phyloP scores from a whole-genome alignment of 2,329 filamentous ascomycete genomes.

The Alternaria incomplexa region DNA sequence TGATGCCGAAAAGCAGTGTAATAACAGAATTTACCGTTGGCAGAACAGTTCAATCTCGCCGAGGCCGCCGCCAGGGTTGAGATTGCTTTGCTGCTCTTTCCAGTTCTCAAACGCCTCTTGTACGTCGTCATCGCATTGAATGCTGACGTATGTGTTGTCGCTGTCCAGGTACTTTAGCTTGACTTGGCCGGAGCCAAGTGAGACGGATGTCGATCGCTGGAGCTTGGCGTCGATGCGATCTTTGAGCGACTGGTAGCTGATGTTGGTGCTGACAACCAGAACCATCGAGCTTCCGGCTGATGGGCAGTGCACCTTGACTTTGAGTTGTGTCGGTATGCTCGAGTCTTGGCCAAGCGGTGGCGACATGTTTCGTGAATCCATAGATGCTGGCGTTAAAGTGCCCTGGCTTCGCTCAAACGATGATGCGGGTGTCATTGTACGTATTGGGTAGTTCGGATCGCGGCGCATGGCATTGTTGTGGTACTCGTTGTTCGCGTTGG shows the following conservation, averaged over 20 bases:
- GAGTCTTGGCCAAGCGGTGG: slow-evolving; percentile 40
- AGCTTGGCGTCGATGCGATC: slow-evolving; percentile 97
- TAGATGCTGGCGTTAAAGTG: slow-evolving; percentile 46
- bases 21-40: slow-evolving; percentile 34
- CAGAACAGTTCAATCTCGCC: slow-evolving; percentile 77
- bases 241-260: slow-evolving; percentile 89
- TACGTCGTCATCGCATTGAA: slow-evolving; percentile 94
- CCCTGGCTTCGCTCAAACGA: slow-evolving; percentile 47
- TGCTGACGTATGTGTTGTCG: slow-evolving; percentile 90
- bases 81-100: slow-evolving; percentile 74
- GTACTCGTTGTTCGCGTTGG: slow-evolving; percentile 50
- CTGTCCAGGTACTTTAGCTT: slow-evolving; percentile 85
- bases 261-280: slow-evolving; percentile 94
- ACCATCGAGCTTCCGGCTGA: slow-evolving; percentile 86
- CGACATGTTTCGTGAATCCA: slow-evolving; percentile 48
- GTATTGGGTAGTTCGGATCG: slow-evolving; percentile 37
- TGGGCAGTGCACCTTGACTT: slow-evolving; percentile 88
- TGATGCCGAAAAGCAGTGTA: neutral
- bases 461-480: slow-evolving; percentile 37
- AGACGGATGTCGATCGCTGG: slow-evolving; percentile 81
- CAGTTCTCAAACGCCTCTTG: slow-evolving; percentile 95
- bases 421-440: slow-evolving; percentile 48
- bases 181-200: slow-evolving; percentile 80
- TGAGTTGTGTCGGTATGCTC: slow-evolving; percentile 75
- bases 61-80: slow-evolving; percentile 67